These are phyloP conservation scores for Phlegmacium glaucopus DNA, from an alignment of 768 basidiomycete genomes.

Conservation along the genomic window DNA sequence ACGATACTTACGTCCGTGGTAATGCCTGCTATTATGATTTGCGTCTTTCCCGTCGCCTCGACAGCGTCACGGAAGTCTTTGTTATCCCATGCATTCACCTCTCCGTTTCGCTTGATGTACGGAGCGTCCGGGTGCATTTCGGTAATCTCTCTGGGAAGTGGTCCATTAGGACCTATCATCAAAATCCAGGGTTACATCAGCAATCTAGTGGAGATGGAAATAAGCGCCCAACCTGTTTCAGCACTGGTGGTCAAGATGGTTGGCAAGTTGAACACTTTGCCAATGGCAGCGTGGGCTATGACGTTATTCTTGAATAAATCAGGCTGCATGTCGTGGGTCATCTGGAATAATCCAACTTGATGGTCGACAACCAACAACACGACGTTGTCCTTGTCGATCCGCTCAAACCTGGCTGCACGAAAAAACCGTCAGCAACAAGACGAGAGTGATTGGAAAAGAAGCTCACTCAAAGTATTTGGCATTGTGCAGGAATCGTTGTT, in stretches of 20 bases:
- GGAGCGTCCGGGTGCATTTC: conserved; percentile 43
- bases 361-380: conserved; percentile 47
- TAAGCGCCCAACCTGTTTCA: conserved; percentile 32
- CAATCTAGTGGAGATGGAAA: not conserved
- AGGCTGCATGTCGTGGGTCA: conserved; percentile 38
- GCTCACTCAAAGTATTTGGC: too few species aligned
- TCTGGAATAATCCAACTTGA: conserved; percentile 44
- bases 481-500: too few species aligned
- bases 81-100: conserved; percentile 54
- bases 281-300: conserved; percentile 44
- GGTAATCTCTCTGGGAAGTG: conserved; percentile 40
- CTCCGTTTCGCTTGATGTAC: conserved; percentile 42
- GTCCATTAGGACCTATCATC: conserved; percentile 43
- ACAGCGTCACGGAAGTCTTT: conserved; percentile 44
- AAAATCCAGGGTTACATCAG: not conserved
- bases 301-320: conserved; percentile 41
- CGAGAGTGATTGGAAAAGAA: too few species aligned
- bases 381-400: conserved; percentile 41
- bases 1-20: conserved; percentile 39
- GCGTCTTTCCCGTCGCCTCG: conserved; percentile 44
- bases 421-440: not conserved
- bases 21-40: conserved; percentile 48
- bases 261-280: conserved; percentile 42
- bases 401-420: conserved; percentile 5
- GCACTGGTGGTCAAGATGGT: conserved; percentile 44